phyloP scores from a whole-genome alignment of 179 eudicot species.

The Silene vulgaris region DNA sequence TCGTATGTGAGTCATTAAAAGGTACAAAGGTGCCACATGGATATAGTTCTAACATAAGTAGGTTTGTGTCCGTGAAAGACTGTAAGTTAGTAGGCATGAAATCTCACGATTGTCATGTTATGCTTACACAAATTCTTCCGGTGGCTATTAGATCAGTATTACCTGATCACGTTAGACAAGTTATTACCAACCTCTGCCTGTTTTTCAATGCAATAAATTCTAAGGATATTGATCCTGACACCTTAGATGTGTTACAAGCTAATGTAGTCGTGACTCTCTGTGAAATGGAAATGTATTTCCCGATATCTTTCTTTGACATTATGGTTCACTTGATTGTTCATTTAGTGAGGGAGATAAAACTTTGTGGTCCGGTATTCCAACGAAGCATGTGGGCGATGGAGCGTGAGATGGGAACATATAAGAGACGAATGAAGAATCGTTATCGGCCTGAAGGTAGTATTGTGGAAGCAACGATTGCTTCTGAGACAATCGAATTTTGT shows the following conservation, averaged over 20 bases:
- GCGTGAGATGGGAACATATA: background rate
- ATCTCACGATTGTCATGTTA: slow-evolving; percentile 17
- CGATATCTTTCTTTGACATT: slow-evolving; percentile 11
- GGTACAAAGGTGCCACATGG: background rate
- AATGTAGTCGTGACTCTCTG: background rate
- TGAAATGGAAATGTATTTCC: slow-evolving; percentile 17
- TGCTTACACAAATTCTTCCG: background rate
- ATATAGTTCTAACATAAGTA: background rate
- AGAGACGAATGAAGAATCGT: slow-evolving; percentile 6
- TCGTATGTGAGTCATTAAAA: background rate
- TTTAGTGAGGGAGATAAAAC: background rate
- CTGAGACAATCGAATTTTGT: background rate
- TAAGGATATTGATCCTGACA: background rate
- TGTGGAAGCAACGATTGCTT: background rate
- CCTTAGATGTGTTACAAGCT: background rate
- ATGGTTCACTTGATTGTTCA: slow-evolving; percentile 7
- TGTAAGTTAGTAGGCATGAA: background rate
- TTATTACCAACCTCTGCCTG: slow-evolving; percentile 12
- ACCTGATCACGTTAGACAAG: slow-evolving; percentile 4
- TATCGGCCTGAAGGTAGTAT: slow-evolving; percentile 8
- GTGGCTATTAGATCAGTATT: slow-evolving; percentile 5
- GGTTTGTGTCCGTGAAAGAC: background rate
- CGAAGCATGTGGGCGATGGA: slow-evolving; percentile 11
- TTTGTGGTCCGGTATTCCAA: background rate
- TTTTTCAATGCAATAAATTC: slow-evolving; percentile 14